A percentile compares a stretch with the other conserved stretches of the same genome.
Conservation (phyloP, 1,284 basidiomycete species). For the Leccinum discolor region DNA sequence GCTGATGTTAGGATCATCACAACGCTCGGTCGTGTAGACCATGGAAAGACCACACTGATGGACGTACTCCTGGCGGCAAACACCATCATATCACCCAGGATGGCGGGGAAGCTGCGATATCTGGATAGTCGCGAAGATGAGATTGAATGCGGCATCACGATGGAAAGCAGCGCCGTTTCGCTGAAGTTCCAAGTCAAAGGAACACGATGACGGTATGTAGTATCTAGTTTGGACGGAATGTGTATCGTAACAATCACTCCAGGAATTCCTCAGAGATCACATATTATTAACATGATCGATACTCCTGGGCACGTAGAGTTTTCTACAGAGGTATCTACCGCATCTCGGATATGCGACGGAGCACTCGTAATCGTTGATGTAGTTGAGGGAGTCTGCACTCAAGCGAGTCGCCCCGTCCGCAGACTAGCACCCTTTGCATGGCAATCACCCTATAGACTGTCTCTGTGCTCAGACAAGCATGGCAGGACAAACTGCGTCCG, state of each 20-base stretch:
- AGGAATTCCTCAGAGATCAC: constrained; percentile 62
- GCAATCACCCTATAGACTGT: constrained; percentile 67
- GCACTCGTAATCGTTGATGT: constrained; percentile 97
- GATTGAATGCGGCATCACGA: constrained; percentile 97
- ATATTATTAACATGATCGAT: constrained; percentile 94
- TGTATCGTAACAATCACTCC: constrained; percentile 33
- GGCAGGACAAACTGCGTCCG: constrained; percentile 88
- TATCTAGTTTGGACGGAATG: constrained; percentile 21
- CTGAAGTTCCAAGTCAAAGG: constrained; percentile 79
- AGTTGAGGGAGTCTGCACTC: constrained; percentile 98
- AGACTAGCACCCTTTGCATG: background rate
- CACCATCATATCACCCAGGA: constrained; percentile 93
- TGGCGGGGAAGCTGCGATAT: constrained; percentile 97
- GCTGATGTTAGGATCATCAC: constrained; percentile 74
- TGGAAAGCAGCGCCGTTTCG: constrained; percentile 96
- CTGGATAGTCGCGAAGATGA: constrained; percentile 97
- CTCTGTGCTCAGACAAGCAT: constrained; percentile 93
- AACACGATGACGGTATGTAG: constrained; percentile 47
- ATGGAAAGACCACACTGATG: constrained; percentile 95
- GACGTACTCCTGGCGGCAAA: constrained; percentile 97
- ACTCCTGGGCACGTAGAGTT: constrained; percentile 99
- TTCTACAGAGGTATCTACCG: constrained; percentile 94
- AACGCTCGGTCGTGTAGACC: constrained; percentile 84
- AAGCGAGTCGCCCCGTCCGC: constrained; percentile 51
- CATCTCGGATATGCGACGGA: constrained; percentile 93